Conservation (phyloP, 352 stramenopile species). For the Aphanomyces stellatus region DNA sequence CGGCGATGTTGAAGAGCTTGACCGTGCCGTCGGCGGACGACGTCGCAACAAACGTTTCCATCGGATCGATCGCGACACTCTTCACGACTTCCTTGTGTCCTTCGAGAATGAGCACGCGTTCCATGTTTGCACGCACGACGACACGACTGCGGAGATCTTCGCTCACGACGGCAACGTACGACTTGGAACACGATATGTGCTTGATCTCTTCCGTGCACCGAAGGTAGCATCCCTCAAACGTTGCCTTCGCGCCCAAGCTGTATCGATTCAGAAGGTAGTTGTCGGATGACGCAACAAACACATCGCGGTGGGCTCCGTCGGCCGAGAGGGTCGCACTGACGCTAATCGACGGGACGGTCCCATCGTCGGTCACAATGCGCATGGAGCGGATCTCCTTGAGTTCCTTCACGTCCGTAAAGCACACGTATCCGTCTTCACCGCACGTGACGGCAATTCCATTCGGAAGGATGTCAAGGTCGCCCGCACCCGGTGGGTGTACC, state of each 20-base stretch:
- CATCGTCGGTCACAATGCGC: slow-evolving; percentile 37
- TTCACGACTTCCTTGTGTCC: slow-evolving; percentile 59
- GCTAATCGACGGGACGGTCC: slow-evolving; percentile 55
- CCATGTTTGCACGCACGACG: slow-evolving; percentile 40
- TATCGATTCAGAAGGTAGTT: slow-evolving; percentile 66
- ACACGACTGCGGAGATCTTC: slow-evolving; percentile 67
- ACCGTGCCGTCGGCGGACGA: slow-evolving; percentile 60
- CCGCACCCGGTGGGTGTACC: slow-evolving; percentile 4
- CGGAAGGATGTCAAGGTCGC: slow-evolving; percentile 2
- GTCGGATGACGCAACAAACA: slow-evolving; percentile 62
- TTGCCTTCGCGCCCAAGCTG: slow-evolving; percentile 16
- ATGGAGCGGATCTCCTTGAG: slow-evolving; percentile 27
- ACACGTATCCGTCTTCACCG: slow-evolving; percentile 73
- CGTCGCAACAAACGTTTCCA: slow-evolving; percentile 53
- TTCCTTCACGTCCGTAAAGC: slow-evolving; percentile 52
- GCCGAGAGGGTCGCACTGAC: slow-evolving; percentile 30
- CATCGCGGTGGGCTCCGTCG: slow-evolving; percentile 39
- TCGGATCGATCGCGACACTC: slow-evolving; percentile 57
- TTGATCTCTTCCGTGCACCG: slow-evolving; percentile 68
- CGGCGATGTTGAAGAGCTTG: slow-evolving; percentile 38
- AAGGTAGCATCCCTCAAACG: slow-evolving; percentile 22
- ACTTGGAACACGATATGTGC: slow-evolving; percentile 49
- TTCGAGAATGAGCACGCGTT: slow-evolving; percentile 52
- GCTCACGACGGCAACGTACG: slow-evolving; percentile 58
- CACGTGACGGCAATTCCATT: slow-evolving; percentile 53